A percentile compares a stretch with the other conserved stretches of the same genome.
These are phyloP conservation scores for Pseudonitzschia multistriata DNA, from an alignment of 108 stramenopile genomes.

Conservation along the genomic window DNA sequence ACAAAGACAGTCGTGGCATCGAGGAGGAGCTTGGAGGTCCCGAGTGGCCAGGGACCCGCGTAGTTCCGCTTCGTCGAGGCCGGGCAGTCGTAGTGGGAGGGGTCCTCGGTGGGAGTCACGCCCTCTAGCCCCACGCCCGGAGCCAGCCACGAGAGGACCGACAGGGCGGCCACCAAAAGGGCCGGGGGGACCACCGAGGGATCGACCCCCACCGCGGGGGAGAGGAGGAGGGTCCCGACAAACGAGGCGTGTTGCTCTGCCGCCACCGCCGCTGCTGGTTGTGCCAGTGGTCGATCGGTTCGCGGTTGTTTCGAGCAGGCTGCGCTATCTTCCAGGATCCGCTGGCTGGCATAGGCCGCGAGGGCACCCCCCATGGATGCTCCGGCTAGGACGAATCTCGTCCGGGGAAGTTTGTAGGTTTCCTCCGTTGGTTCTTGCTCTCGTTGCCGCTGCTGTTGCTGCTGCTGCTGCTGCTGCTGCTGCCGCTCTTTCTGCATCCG, in stretches of 20 bases:
- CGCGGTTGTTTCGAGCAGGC: background rate
- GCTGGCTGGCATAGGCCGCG: constrained; percentile 36
- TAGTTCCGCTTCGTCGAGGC: constrained; percentile 43
- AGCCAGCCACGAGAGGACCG: constrained; percentile 16
- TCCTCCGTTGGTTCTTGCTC: too few relatives aligned
- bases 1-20: constrained; percentile 41
- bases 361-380: constrained; percentile 45
- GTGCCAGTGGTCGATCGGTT: background rate
- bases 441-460: too few relatives aligned
- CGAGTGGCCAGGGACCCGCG: constrained; percentile 53
- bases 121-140: constrained; percentile 28
- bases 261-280: background rate
- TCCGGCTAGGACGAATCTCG: constrained; percentile 30
- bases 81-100: constrained; percentile 50
- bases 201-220: constrained; percentile 51
- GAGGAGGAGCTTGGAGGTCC: constrained; percentile 51
- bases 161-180: constrained; percentile 29
- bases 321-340: background rate
- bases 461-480: too few relatives aligned
- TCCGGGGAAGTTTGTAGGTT: too few relatives aligned
- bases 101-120: constrained; percentile 53
- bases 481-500: too few relatives aligned
- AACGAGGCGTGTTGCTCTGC: constrained; percentile 17
- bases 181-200: constrained; percentile 42
- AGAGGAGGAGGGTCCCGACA: constrained; percentile 35